Evolutionary conservation across 2,329 filamentous ascomycete genomes (phyloP).

Genomic region (Thelonectria olida): DNA sequence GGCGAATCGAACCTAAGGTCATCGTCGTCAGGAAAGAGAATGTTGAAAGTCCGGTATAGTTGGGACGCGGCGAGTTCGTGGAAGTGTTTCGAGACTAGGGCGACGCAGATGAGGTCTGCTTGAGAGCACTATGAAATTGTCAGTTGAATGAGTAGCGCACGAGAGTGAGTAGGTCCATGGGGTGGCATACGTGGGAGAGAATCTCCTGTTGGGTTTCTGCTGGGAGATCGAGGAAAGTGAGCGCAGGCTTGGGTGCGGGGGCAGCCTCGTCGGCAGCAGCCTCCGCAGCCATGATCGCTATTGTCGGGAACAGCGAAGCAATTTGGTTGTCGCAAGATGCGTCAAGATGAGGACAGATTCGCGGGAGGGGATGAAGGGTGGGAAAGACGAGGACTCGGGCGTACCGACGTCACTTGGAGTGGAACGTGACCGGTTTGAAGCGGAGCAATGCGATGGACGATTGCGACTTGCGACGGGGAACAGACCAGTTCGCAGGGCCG

Average conservation of each 20-base stretch:
- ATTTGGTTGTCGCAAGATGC: constrained; percentile 16
- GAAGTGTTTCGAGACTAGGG: constrained; percentile 67
- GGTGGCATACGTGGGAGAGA: constrained; percentile 54
- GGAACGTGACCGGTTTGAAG: constrained; percentile 4
- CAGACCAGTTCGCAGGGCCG: background rate
- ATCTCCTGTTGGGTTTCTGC: constrained; percentile 60
- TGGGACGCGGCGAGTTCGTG: constrained; percentile 65
- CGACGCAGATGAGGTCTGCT: constrained; percentile 64
- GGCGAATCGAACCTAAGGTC: constrained; percentile 59
- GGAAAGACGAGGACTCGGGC: background rate
- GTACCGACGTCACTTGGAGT: constrained; percentile 2
- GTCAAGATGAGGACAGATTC: background rate
- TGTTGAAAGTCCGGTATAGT: constrained; percentile 68
- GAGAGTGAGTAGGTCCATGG: background rate
- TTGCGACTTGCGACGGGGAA: constrained; percentile 3
- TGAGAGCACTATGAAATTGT: constrained; percentile 55
- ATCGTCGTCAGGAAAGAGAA: constrained; percentile 69
- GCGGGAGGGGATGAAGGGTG: background rate
- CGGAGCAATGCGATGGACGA: constrained; percentile 11
- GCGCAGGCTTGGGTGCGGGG: constrained; percentile 27
- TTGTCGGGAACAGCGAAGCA: constrained; percentile 11
- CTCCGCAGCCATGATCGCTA: constrained; percentile 47
- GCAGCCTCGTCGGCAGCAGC: constrained; percentile 43
- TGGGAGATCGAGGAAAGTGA: constrained; percentile 54
- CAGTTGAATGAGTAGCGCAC: background rate